Evolutionary conservation across 257 asterid species (phyloP).

Genomic region (Solanum sejunctum): DNA sequence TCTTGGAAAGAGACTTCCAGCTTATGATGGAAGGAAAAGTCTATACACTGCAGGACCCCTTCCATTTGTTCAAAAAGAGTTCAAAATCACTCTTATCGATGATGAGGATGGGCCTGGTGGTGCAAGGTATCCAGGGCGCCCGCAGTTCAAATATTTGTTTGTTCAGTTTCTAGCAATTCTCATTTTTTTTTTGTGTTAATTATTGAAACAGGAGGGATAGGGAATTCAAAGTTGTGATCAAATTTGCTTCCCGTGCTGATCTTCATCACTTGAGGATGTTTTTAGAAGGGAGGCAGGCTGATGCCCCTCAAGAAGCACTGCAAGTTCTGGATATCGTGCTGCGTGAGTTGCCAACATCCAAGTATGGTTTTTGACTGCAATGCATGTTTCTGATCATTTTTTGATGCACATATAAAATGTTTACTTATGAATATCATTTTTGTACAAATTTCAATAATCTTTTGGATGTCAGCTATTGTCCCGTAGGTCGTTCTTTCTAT

Average conservation of each 20-base stretch:
- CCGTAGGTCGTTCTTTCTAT: conserved; percentile 83
- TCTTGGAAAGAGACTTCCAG: conserved; percentile 83
- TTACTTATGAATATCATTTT: not conserved
- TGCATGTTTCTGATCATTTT: not conserved
- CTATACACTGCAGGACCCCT: conserved; percentile 93
- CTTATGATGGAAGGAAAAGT: conserved; percentile 96
- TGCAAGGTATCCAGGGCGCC: conserved; percentile 23
- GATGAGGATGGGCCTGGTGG: conserved; percentile 74
- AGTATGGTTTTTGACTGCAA: conserved; percentile 15
- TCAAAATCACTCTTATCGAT: conserved; percentile 49
- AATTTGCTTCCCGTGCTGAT: conserved; percentile 88
- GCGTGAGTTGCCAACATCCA: conserved; percentile 73
- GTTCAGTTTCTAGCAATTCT: not conserved
- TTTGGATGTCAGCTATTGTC: conserved; percentile 35
- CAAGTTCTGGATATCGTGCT: conserved; percentile 92
- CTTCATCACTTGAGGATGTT: conserved; percentile 90
- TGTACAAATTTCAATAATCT: not conserved
- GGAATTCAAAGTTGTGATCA: conserved; percentile 73
- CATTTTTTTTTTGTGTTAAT: not conserved
- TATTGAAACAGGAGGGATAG: conserved; percentile 56
- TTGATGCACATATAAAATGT: not conserved
- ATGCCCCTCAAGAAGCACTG: conserved; percentile 95
- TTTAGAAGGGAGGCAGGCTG: conserved; percentile 79
- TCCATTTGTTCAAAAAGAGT: conserved; percentile 65
- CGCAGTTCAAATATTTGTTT: not conserved